phyloP scores from a whole-genome alignment of 768 basidiomycete species.

The Hericium coralloides region DNA sequence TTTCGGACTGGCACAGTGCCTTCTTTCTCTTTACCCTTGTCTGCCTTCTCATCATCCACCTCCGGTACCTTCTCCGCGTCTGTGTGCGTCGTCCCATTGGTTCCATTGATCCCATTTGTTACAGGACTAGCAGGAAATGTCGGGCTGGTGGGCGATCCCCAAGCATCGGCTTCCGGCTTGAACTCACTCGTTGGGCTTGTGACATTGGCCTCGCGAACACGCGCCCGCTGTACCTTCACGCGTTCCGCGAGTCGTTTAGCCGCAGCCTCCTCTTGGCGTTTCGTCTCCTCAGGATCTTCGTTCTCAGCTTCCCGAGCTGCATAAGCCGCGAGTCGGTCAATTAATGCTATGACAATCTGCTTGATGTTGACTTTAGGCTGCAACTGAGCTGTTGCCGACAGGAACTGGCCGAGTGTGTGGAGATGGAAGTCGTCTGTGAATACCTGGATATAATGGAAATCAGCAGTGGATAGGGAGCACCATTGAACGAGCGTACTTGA shows the following conservation, averaged over 20 bases:
- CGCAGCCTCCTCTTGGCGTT: slow-evolving; percentile 88
- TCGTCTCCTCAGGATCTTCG: slow-evolving; percentile 92
- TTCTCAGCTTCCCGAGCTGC: slow-evolving; percentile 96
- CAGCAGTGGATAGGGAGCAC: not conserved
- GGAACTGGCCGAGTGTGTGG: slow-evolving; percentile 91
- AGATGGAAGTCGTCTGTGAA: slow-evolving; percentile 99
- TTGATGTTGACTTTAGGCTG: slow-evolving; percentile 99
- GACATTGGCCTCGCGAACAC: slow-evolving; percentile 39
- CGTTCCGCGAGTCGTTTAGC: slow-evolving; percentile 81
- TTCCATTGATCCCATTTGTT: slow-evolving; percentile 5
- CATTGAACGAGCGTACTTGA: slow-evolving; percentile 46
- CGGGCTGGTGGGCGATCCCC: slow-evolving; percentile 22
- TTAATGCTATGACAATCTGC: slow-evolving; percentile 93
- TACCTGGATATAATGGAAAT: slow-evolving; percentile 41
- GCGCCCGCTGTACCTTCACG: slow-evolving; percentile 66
- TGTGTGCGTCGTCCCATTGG: slow-evolving; percentile 1
- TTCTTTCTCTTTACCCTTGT: slow-evolving; percentile 58
- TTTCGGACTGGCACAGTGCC: slow-evolving; percentile 43
- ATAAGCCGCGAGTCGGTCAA: slow-evolving; percentile 91
- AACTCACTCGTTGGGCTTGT: slow-evolving; percentile 13
- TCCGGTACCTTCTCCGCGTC: slow-evolving; percentile 1
- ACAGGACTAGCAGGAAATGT: slow-evolving; percentile 5
- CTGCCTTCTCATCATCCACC: slow-evolving; percentile 22
- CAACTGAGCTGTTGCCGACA: slow-evolving; percentile 90
- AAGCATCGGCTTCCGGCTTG: slow-evolving; percentile 7